Evolutionary conservation across 805 yeast species (phyloP).

Genomic region (Saccharomycopsis fibuligera): DNA sequence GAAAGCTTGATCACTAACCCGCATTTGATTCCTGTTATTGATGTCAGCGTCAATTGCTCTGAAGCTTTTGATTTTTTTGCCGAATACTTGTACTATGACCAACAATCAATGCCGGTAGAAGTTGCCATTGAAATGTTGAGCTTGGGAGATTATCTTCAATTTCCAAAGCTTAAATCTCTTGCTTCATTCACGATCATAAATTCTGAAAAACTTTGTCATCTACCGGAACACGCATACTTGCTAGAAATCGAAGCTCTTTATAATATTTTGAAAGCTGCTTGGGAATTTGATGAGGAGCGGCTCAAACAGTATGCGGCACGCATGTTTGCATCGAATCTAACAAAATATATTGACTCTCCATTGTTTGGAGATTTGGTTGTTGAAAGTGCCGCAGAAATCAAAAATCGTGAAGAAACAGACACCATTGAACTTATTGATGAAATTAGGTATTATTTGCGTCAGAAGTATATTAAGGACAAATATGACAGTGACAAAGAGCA

Average conservation of each 20-base stretch:
- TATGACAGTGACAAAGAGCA: too few relatives aligned
- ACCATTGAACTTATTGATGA: conserved; percentile 78
- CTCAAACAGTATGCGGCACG: conserved; percentile 60
- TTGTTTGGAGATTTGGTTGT: conserved; percentile 5
- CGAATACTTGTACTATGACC: conserved; percentile 55
- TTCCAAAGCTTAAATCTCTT: conserved; percentile 22
- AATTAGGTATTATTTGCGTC: conserved; percentile 51
- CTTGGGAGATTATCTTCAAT: conserved; percentile 41
- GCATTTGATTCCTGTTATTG: conserved; percentile 29
- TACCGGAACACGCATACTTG: neutral
- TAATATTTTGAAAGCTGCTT: conserved; percentile 56
- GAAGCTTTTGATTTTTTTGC: conserved; percentile 46
- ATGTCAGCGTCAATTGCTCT: conserved; percentile 27
- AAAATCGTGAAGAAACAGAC: conserved; percentile 63
- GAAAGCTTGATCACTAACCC: neutral
- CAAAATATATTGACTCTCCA: conserved; percentile 26
- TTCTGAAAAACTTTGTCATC: neutral
- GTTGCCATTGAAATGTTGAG: conserved; percentile 49
- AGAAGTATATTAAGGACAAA: too few relatives aligned
- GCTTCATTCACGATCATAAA: neutral
- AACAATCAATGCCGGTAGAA: conserved; percentile 42
- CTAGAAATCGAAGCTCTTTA: conserved; percentile 28
- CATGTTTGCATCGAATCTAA: conserved; percentile 46
- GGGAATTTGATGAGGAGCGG: conserved; percentile 61
- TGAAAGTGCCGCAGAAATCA: conserved; percentile 50